Evolutionary conservation across 768 basidiomycete species (phyloP).

Genomic region (Kwoniella shandongensis): DNA sequence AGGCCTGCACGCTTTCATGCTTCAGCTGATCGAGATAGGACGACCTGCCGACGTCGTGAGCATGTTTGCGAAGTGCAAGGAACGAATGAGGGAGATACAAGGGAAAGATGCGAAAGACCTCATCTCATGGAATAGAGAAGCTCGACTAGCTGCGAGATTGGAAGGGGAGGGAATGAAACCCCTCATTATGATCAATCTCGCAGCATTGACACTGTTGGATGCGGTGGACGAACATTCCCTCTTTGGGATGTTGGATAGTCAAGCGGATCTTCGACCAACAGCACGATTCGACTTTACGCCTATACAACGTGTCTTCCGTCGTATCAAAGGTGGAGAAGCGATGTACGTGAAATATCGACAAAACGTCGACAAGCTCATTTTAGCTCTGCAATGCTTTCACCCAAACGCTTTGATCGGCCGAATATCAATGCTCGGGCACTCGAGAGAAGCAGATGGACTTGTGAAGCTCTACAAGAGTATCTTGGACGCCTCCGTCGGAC

Average conservation of each 20-base stretch:
- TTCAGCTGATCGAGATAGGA: slow-evolving; percentile 16
- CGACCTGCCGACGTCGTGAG: slow-evolving; percentile 14
- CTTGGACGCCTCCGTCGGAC: slow-evolving; percentile 19
- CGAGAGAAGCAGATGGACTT: slow-evolving; percentile 1
- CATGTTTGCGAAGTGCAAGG: slow-evolving; percentile 9
- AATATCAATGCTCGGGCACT: slow-evolving; percentile 1
- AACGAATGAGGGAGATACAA: slow-evolving; percentile 18
- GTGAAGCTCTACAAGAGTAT: slow-evolving; percentile 10
- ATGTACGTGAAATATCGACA: slow-evolving; percentile 1
- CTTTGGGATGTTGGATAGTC: slow-evolving; percentile 14
- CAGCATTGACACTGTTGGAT: slow-evolving; percentile 16
- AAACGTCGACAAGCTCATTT: slow-evolving; percentile 14
- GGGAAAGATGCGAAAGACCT: slow-evolving; percentile 19
- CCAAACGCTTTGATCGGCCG: slow-evolving; percentile 15
- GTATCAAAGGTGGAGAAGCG: background rate
- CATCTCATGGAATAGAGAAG: slow-evolving; percentile 14
- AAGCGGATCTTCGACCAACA: slow-evolving; percentile 10
- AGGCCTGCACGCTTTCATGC: slow-evolving; percentile 17
- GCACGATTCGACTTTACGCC: slow-evolving; percentile 8
- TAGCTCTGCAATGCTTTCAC: slow-evolving; percentile 19
- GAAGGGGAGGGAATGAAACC: slow-evolving; percentile 13
- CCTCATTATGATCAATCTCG: slow-evolving; percentile 11
- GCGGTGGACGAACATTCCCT: slow-evolving; percentile 11
- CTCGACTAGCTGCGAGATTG: slow-evolving; percentile 17
- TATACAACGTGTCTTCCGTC: slow-evolving; percentile 4